These are phyloP conservation scores for Epichloe typhina DNA, from an alignment of 2,329 filamentous ascomycete species.

Conservation along the genomic window DNA sequence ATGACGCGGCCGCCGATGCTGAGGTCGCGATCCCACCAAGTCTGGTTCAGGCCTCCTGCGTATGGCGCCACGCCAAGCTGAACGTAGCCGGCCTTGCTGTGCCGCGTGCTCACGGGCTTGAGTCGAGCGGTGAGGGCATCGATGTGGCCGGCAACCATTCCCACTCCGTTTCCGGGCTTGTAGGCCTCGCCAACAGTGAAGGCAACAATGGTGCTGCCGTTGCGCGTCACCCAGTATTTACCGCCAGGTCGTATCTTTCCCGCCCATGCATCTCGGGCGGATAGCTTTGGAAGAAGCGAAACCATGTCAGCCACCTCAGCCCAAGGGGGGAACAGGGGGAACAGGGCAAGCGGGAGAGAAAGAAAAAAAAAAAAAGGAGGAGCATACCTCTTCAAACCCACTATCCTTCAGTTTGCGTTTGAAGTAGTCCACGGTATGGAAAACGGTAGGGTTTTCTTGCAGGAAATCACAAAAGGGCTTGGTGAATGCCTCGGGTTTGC, in stretches of 20 bases:
- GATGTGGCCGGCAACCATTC: conserved; percentile 82
- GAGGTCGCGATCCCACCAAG: conserved; percentile 96
- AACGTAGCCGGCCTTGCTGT: conserved; percentile 71
- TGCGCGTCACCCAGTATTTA: conserved; percentile 80
- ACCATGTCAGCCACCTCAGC: background rate
- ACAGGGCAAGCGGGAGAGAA: background rate
- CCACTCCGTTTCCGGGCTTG: conserved; percentile 71
- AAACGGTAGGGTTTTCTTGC: conserved; percentile 81
- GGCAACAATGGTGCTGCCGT: conserved; percentile 73
- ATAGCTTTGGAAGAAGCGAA: conserved; percentile 36
- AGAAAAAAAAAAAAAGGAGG: background rate
- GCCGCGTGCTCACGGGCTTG: conserved; percentile 80
- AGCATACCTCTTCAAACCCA: conserved; percentile 57
- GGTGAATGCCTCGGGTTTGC: conserved; percentile 53
- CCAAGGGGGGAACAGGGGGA: background rate
- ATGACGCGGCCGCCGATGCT: conserved; percentile 82
- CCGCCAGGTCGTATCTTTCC: conserved; percentile 61
- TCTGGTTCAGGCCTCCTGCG: conserved; percentile 72
- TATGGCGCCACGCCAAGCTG: conserved; percentile 91
- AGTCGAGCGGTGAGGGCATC: conserved; percentile 83
- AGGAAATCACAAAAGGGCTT: conserved; percentile 81
- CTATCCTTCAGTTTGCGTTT: conserved; percentile 54
- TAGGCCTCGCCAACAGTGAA: conserved; percentile 75
- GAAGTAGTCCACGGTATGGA: conserved; percentile 76
- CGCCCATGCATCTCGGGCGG: conserved; percentile 66